phyloP scores from a whole-genome alignment of 805 yeast genomes.

The Saccharomycopsis babjevae region DNA sequence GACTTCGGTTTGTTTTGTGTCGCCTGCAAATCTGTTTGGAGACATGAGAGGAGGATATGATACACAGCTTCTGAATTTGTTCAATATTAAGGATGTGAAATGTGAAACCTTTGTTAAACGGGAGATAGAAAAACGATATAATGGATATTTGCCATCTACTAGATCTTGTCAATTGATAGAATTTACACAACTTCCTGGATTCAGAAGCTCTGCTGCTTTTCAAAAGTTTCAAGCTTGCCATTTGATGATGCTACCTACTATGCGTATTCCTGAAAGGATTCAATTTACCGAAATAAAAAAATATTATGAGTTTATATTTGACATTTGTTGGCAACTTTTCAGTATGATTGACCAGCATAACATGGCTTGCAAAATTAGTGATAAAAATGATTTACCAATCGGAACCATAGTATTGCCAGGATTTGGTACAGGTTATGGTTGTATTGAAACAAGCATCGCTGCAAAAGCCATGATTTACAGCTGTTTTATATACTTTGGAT shows the following conservation, averaged over 20 bases:
- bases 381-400: neutral
- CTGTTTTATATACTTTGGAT: neutral
- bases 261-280: constrained; percentile 9
- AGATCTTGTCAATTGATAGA: constrained; percentile 5
- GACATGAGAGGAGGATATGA: constrained; percentile 16
- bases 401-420: constrained; percentile 8
- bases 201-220: constrained; percentile 5
- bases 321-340: constrained; percentile 14
- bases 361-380: neutral
- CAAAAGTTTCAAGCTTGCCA: constrained; percentile 4
- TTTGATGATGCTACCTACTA: constrained; percentile 11
- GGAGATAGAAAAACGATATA: neutral
- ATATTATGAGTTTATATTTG: constrained; percentile 7
- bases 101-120: constrained; percentile 3
- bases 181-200: neutral
- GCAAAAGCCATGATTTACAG: constrained; percentile 8
- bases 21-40: constrained; percentile 16
- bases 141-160: constrained; percentile 12
- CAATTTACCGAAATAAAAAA: neutral
- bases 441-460: constrained; percentile 1
- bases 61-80: constrained; percentile 4
- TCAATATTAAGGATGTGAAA: neutral
- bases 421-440: constrained; percentile 12
- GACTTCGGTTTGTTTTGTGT: constrained; percentile 10
- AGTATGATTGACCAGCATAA: constrained; percentile 3